phyloP scores from a whole-genome alignment of 2,329 filamentous ascomycete genomes.

The Calonectria honghensis region DNA sequence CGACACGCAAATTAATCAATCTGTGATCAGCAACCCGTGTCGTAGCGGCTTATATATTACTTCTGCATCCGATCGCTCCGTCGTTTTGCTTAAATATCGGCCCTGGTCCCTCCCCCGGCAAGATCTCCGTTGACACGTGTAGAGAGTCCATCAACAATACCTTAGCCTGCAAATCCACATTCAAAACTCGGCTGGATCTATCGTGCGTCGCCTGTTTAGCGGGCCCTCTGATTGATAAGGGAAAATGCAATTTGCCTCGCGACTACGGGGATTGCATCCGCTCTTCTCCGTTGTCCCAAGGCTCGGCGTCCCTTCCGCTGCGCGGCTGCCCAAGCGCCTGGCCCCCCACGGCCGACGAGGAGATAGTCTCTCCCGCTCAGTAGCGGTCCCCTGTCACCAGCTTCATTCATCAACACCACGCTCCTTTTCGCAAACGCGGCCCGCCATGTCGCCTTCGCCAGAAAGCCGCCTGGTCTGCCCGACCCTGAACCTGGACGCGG shows the following conservation, averaged over 20 bases:
- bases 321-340: constrained; percentile 30
- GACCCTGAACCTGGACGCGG: constrained; percentile 54
- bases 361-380: constrained; percentile 9
- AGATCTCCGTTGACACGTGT: background rate
- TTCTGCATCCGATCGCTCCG: background rate
- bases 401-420: constrained; percentile 27
- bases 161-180: background rate
- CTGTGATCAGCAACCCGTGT: background rate
- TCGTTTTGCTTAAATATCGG: background rate
- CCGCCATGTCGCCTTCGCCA: constrained; percentile 45
- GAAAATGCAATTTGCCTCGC: constrained; percentile 43
- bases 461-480: constrained; percentile 58
- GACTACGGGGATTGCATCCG: constrained; percentile 37
- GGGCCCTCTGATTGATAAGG: constrained; percentile 5
- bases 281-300: constrained; percentile 39
- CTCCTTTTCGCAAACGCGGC: constrained; percentile 39
- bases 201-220: background rate
- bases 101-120: background rate
- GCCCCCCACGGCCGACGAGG: constrained; percentile 39
- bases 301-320: constrained; percentile 19
- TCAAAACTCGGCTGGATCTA: constrained; percentile 17
- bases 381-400: constrained; percentile 10
- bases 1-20: background rate
- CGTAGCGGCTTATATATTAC: background rate
- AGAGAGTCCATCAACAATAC: background rate